Base-by-base conservation (phyloP, 768 basidiomycete species). In the Lactifluus piperatus region DNA sequence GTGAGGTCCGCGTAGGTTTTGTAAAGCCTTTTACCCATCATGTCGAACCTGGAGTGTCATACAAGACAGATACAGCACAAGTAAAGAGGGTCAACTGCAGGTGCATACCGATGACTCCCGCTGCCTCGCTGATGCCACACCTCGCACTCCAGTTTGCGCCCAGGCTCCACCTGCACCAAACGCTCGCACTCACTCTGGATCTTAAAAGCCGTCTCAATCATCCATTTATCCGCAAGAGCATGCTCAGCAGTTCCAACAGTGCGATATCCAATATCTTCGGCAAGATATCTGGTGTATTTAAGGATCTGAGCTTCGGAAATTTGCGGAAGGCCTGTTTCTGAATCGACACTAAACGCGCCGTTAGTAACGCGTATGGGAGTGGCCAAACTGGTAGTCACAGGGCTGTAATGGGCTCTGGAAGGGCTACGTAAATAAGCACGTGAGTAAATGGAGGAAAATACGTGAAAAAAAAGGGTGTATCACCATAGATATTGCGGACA, bases 181-280 rank as follows among this genome's bases (percentile, higher is more conserved):
- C 72, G 71, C 46, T 86, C 82, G 68, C 93, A 94, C 52, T 83
- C 71, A 32, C 71, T 70, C 66, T 83, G 75, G 37, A 94, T 70
- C 45, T 75, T 75, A 54, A 83, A 73, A 2, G 86, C 86, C 66
- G 86, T 81, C 47, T 80, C 72, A 22, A 85, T 67, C 79, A 94
- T 84, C 84, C 92, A 97, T 26, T 77, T 73, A 65, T 97, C 94
- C 4, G 88, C 92, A 27, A 82, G 69, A 0, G 89, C 87, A 73
- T 95, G 92, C 69, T 97, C 93, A 32, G 78, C 77, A 0, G 94
- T 93, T 1, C 95, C 95, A 10, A 95, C 90, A 0, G 90, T 97
- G 49, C 95, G 79, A 72, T 84, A 97, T 1, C 94, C 94, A 47
- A 94, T 91, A 5, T 81, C 84, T 68, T 94, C 92, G 0, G 92